These are phyloP conservation scores for Chloranthus sessilifolius DNA, from an alignment of 164 flowering plant genomes.

Conservation along the genomic window DNA sequence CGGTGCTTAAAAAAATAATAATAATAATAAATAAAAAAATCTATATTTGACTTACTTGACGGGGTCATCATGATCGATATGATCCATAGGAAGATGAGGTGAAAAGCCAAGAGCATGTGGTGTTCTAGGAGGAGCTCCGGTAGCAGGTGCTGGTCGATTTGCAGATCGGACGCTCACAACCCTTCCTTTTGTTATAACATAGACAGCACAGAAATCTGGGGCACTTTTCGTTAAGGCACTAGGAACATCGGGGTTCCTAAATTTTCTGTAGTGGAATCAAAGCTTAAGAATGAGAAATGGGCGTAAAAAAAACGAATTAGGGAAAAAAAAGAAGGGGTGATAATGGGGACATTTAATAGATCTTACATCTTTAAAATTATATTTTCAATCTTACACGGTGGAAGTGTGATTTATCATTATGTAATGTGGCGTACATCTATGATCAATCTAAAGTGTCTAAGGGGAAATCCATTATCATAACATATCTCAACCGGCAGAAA, in stretches of 20 bases:
- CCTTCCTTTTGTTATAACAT: conserved; percentile 65
- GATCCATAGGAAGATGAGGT: conserved; percentile 9
- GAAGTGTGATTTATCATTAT: no score
- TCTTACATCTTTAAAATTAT: no score
- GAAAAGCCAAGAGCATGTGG: conserved; percentile 12
- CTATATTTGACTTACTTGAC: conserved; percentile 3
- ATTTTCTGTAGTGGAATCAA: conserved; percentile 32
- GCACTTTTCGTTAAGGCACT: conserved; percentile 38
- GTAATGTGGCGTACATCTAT: no score
- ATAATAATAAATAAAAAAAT: not conserved
- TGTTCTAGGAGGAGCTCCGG: conserved; percentile 37
- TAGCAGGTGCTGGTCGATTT: conserved; percentile 27
- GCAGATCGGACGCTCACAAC: conserved; percentile 37
- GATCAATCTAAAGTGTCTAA: no score
- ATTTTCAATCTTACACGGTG: not conserved
- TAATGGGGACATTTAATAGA: not conserved
- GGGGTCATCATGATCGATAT: conserved; percentile 9
- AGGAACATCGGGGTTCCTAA: conserved; percentile 51
- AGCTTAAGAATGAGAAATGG: not conserved
- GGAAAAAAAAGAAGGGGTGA: not conserved
- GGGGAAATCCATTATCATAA: no score
- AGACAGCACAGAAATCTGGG: conserved; percentile 76
- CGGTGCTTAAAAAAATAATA: not conserved
- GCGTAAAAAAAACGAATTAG: not conserved
- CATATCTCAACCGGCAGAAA: no score